A percentile compares a stretch with the other conserved stretches of the same genome.
phyloP scores from a whole-genome alignment of 352 stramenopile species.

The Thalassiosira sp. region DNA sequence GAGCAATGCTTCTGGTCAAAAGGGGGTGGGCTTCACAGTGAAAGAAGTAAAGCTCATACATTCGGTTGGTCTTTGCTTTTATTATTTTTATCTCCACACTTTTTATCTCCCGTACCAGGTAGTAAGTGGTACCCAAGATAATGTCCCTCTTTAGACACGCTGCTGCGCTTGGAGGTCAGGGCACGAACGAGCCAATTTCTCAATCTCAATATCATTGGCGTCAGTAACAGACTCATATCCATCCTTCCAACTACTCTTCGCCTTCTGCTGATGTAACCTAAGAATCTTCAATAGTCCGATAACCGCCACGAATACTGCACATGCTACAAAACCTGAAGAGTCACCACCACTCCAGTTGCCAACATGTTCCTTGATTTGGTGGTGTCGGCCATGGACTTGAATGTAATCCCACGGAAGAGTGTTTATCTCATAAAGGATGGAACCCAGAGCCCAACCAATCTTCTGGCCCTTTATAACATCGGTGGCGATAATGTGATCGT shows the following conservation, averaged over 20 bases:
- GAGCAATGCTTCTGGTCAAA: too few species aligned
- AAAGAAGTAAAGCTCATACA: too few species aligned
- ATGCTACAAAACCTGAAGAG: slow-evolving; percentile 19
- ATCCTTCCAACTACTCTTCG: background rate
- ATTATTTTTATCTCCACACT: too few species aligned
- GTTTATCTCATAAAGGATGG: slow-evolving; percentile 88
- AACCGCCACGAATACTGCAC: slow-evolving; percentile 10
- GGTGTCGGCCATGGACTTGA: slow-evolving; percentile 26
- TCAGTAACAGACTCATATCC: slow-evolving; percentile 28
- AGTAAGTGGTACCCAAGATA: too few species aligned
- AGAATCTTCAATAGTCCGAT: slow-evolving; percentile 18
- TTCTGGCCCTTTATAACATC: slow-evolving; percentile 78
- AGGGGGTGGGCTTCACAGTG: too few species aligned
- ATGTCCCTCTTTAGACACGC: background rate
- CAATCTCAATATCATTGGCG: slow-evolving; percentile 26
- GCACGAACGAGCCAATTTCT: slow-evolving; percentile 15
- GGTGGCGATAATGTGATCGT: slow-evolving; percentile 70
- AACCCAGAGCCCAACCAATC: slow-evolving; percentile 83
- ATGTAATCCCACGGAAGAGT: slow-evolving; percentile 82
- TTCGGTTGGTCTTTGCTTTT: too few species aligned
- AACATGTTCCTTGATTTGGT: slow-evolving; percentile 18
- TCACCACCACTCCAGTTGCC: slow-evolving; percentile 12
- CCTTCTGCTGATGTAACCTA: slow-evolving; percentile 19
- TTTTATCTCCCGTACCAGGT: too few species aligned
- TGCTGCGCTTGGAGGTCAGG: background rate